Base-by-base conservation (phyloP, 768 basidiomycete species). In the Mycena vulgaris region DNA sequence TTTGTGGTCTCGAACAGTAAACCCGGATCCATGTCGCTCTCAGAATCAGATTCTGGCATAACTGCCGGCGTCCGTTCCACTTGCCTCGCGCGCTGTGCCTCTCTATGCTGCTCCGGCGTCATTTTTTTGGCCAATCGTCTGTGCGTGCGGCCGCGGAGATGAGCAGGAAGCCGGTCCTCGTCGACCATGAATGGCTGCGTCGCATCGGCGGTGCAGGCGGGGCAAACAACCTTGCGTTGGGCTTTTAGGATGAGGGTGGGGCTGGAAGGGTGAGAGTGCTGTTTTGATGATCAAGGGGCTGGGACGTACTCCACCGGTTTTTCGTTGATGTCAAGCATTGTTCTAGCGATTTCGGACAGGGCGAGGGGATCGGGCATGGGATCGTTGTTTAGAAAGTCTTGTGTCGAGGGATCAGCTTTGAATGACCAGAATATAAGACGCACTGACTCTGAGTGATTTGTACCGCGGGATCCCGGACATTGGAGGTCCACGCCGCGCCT, bases 141-240 rank as follows among this genome's bases (percentile, higher is more conserved):
- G 76, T 95, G 93, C 13, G 78, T 53, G 21, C 88, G 87, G 9
- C 89, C 89, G n/a, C 80, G 80, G 37, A 83, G 78, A 77, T 95
- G 94, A 1, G 78, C 79, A 2, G 85, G 82, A 90, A 92, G 92
- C 70, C 85, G 82, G 16, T 83, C 85, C 75, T 86, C 84, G 69
- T 88, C 86, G 17, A 93, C 87, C 80, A 95, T 88, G 84, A 93
- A 87, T 17, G 94, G 94, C 28, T 85, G 83, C 25, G 84, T 79
- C 2, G 83, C 74, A 63, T 93, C 82, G 5, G 76, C 63, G 11
- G 94, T 94, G 74, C 94, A 96, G 13, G 85, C 77, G 3, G 84
- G 75, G 77, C 94, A 96, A 5, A 89, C 80, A 8, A 86, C 76
- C 72, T 90, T 91, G 63, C 83, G 87, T 57, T 89, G 87, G 1